Evolutionary conservation across 2,329 filamentous ascomycete genomes (phyloP).

Genomic region (Cryoendolithus antarcticus): DNA sequence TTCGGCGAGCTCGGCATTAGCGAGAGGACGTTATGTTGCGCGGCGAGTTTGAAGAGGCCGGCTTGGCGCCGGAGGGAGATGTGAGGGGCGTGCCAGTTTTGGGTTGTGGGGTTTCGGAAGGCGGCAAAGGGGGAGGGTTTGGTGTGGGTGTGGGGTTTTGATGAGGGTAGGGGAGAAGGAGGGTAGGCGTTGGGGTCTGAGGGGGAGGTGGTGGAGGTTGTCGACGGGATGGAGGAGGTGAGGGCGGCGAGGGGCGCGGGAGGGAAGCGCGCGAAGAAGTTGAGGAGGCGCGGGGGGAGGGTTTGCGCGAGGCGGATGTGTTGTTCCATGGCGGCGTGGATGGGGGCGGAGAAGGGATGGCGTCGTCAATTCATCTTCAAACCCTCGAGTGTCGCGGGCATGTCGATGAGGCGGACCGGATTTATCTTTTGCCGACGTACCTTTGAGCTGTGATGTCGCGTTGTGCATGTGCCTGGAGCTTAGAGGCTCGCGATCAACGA

Average conservation of each 20-base stretch:
- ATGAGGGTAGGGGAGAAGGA: constrained; percentile 17
- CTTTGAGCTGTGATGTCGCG: too few relatives aligned
- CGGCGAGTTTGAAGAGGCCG: constrained; percentile 76
- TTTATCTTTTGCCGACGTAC: too few relatives aligned
- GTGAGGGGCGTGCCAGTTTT: constrained; percentile 70
- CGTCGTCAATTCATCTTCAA: too few relatives aligned
- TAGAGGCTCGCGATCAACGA: too few relatives aligned
- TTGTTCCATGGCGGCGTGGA: constrained; percentile 11
- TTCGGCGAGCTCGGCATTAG: constrained; percentile 23
- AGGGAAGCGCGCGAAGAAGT: constrained; percentile 84
- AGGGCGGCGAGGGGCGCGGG: constrained; percentile 34
- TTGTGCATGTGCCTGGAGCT: too few relatives aligned
- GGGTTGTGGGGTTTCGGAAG: constrained; percentile 64
- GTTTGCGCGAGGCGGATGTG: constrained; percentile 45
- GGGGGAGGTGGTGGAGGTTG: constrained; percentile 25
- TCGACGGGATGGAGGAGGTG: constrained; percentile 1
- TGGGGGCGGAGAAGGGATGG: constrained; percentile 5
- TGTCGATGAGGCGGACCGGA: too few relatives aligned
- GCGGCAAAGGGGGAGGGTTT: constrained; percentile 65
- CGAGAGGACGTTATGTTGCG: constrained; percentile 34
- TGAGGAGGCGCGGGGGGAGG: constrained; percentile 64
- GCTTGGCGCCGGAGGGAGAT: constrained; percentile 81
- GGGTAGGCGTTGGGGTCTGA: constrained; percentile 31
- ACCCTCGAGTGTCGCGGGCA: too few relatives aligned
- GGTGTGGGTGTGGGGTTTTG: constrained; percentile 12